Base-by-base conservation (phyloP, 352 stramenopile species). In the Phytophthora citricola region DNA sequence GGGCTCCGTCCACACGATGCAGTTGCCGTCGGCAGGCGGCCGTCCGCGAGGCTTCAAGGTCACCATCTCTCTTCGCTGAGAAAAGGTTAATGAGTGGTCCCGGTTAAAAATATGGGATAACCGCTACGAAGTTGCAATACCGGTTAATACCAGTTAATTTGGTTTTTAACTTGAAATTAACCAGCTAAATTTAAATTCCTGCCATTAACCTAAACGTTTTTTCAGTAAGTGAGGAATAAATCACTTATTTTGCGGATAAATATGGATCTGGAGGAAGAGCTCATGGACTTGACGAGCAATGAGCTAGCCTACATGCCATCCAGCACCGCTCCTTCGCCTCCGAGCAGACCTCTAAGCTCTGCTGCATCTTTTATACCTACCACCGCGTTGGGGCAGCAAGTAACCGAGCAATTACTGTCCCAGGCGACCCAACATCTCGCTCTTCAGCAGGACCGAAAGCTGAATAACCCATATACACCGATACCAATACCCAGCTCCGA, bases 221-320 rank as follows among this genome's bases (percentile, higher is more conserved):
- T 20, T 20, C 17, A 20, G 17, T 1, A 20, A 20, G 17, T 40
- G 9, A 45, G 12, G 12, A 22, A 27, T 32, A 15, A 47, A 47
- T 47, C 41, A 31, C 3, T 31, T 9, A 5, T 31, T 31, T 31
- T 31, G 27, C 31, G 29, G n/a, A 24, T 41, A 12, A 22, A 38
- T 3, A 49, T 68, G 45, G 78, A 90, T 54, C 62, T 91, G 29
- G 82, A 91, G 45, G 73, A 63, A 15, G 79, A 91, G 67, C 64
- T 91, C 39, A 89, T 91, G 82, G 78, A 89, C 44, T 63, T 91
- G 49, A 71, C 58, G 20, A 82, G 61, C 49, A 91, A 89, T 54
- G 82, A 91, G 68, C 58, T 61, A 46, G 78, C 63, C 51, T 91
- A 91, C 60, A 48, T 91, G 31, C 82, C 82, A 1, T 24, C 48